Base-by-base conservation (phyloP, 2,329 filamentous ascomycete species). In the Magnaporthiopsis incrustans region DNA sequence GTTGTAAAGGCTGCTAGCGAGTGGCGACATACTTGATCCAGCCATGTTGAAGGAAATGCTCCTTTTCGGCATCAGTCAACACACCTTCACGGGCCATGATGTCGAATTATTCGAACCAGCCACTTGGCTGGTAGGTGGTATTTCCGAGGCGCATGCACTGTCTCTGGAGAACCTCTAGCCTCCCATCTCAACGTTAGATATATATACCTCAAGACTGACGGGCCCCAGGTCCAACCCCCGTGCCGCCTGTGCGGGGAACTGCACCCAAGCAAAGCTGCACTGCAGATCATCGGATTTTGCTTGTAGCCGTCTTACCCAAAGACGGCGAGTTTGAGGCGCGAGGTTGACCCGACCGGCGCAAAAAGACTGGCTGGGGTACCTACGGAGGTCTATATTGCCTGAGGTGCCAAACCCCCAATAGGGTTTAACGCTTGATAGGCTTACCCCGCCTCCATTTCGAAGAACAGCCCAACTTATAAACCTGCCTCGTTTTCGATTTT, bases 31-130 rank as follows among this genome's bases (percentile, higher is more conserved):
- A 74, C 73, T 74, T 75, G 60, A 79, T 53, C 76, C 77, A 79
- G 44, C 77, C 77, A 64, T 77, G 73, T 38, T 70, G 64, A 11
- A 77, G 68, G 66, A 78, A 79, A 66, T 78, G 76, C 56, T 77
- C 75, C 68, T 76, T 78, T 61, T 79, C 73, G 38, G 73, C 75
- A 1, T 74, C 71, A 0, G 73, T 77, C 25, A 79, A 73, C 11
- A 71, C 71, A 68, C 64, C 38, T 15, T 15, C 14, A 32, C 7
- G 14, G 1, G 57, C 57, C 57, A 58, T 58, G 4, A 25, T 53
- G 7, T 53, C 44, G 4, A 30, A 30, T 30, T 30, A 30, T 30
- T 53, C 6, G 44, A 14, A 11, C n/a, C 22, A 25, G n/a, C 7
- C 44, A 22, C 18, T 30, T 30, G 10, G 11, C 7, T 30, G 10